phyloP scores from a whole-genome alignment of 2,329 filamentous ascomycete genomes.

The Rutstroemia sp. region DNA sequence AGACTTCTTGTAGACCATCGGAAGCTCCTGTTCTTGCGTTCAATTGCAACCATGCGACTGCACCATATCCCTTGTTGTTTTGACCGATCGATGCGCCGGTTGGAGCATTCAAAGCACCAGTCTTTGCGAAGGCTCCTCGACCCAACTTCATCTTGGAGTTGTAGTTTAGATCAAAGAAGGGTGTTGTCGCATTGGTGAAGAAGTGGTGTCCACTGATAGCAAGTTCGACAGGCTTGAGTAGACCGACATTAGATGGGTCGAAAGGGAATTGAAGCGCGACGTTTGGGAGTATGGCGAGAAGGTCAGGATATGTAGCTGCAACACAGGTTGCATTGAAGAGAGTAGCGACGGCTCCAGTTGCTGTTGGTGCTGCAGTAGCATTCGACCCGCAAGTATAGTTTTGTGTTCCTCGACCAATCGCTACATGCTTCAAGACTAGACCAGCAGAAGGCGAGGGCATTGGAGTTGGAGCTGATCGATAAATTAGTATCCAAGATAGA shows the following conservation, averaged over 20 bases:
- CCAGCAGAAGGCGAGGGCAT: conserved; percentile 55
- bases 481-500: conserved; percentile 9
- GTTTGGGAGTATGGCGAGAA: conserved; percentile 56
- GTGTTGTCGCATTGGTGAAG: conserved; percentile 63
- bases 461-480: conserved; percentile 42
- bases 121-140: conserved; percentile 55
- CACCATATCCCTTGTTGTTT: conserved; percentile 49
- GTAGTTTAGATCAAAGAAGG: conserved; percentile 73
- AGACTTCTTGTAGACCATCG: conserved; percentile 64
- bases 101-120: conserved; percentile 55
- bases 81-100: conserved; percentile 49
- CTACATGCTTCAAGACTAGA: conserved; percentile 65
- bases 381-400: conserved; percentile 83
- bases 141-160: conserved; percentile 43
- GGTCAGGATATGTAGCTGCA: conserved; percentile 58
- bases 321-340: conserved; percentile 87
- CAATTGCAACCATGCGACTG: conserved; percentile 78
- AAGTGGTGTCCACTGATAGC: conserved; percentile 70
- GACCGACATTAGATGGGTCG: conserved; percentile 29
- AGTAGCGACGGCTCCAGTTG: conserved; percentile 68
- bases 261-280: conserved; percentile 63
- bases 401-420: conserved; percentile 80
- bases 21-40: conserved; percentile 47
- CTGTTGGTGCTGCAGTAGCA: conserved; percentile 51
- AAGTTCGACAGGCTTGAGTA: conserved; percentile 51